Conservation (phyloP, 768 basidiomycete genomes). For the Royoungia palumana region DNA sequence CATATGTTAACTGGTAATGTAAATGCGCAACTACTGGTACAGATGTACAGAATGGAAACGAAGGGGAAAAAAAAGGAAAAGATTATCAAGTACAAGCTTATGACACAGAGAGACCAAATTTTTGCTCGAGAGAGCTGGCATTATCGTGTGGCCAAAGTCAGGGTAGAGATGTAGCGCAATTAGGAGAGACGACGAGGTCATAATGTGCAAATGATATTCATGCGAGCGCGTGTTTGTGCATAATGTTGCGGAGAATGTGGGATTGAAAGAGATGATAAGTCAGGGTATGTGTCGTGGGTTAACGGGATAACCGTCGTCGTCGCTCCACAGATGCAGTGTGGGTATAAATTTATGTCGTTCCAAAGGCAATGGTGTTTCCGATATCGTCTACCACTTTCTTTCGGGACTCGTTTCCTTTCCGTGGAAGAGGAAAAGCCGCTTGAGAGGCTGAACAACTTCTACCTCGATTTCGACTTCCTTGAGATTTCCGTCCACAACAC, state of each 20-base stretch:
- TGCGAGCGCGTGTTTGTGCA: slow-evolving; percentile 24
- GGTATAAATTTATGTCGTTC: slow-evolving; percentile 27
- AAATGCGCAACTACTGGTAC: slow-evolving; percentile 35
- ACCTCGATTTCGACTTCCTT: slow-evolving; percentile 52
- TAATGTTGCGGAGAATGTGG: slow-evolving; percentile 22
- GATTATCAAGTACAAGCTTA: slow-evolving; percentile 33
- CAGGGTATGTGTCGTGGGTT: slow-evolving; percentile 35
- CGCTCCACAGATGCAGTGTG: slow-evolving; percentile 24
- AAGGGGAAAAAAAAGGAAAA: slow-evolving; percentile 22
- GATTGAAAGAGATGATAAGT: slow-evolving; percentile 28
- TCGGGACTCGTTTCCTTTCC: slow-evolving; percentile 36
- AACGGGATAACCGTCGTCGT: slow-evolving; percentile 32
- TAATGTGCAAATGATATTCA: slow-evolving; percentile 28
- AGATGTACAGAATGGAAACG: slow-evolving; percentile 29
- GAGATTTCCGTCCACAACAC: slow-evolving; percentile 49
- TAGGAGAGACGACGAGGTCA: slow-evolving; percentile 29
- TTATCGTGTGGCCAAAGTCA: slow-evolving; percentile 15
- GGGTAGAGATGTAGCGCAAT: slow-evolving; percentile 29
- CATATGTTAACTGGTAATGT: slow-evolving; percentile 34
- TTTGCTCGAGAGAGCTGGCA: slow-evolving; percentile 17
- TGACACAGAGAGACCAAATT: slow-evolving; percentile 29
- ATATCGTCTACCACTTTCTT: slow-evolving; percentile 27
- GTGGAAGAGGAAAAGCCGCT: slow-evolving; percentile 70
- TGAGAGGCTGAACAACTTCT: slow-evolving; percentile 51
- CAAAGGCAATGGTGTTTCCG: slow-evolving; percentile 7